Evolutionary conservation across 805 yeast species (phyloP).

Genomic region (Hanseniaspora nectarophila): DNA sequence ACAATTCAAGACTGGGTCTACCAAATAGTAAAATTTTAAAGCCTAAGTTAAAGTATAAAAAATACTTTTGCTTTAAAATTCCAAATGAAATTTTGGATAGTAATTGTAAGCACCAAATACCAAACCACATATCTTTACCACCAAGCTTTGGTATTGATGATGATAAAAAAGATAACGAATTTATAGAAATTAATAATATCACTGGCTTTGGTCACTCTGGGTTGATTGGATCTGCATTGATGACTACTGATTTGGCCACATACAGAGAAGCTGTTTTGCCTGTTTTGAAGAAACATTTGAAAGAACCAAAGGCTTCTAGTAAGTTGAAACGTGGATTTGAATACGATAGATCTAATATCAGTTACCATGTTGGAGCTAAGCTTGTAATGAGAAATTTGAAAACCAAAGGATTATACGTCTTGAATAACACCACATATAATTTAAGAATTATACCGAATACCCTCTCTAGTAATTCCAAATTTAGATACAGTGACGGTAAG

Average conservation of each 20-base stretch:
- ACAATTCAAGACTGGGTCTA: constrained; percentile 30
- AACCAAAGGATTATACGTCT: constrained; percentile 17
- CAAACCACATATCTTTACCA: constrained; percentile 28
- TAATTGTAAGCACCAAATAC: constrained; percentile 35
- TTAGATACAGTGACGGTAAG: constrained; percentile 11
- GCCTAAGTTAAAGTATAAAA: constrained; percentile 41
- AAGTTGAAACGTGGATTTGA: constrained; percentile 4
- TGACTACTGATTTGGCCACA: constrained; percentile 34
- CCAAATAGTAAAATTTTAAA: constrained; percentile 35
- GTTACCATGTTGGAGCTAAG: constrained; percentile 17
- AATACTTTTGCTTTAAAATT: constrained; percentile 45
- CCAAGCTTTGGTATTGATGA: constrained; percentile 34
- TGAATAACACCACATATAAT: constrained; percentile 20
- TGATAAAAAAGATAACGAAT: constrained; percentile 20
- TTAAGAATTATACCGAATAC: constrained; percentile 26
- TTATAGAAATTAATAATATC: constrained; percentile 27
- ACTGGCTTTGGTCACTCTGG: constrained; percentile 46
- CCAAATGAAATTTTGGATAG: constrained; percentile 43
- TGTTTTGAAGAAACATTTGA: constrained; percentile 2
- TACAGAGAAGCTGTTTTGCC: neutral
- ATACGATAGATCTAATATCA: constrained; percentile 5
- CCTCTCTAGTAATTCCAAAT: constrained; percentile 4
- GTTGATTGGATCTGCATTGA: constrained; percentile 42
- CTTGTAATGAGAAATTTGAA: constrained; percentile 8
- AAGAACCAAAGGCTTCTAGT: constrained; percentile 22